phyloP scores from a whole-genome alignment of 129 eudicot genomes.

The Helichrysum umbraculigerum region DNA sequence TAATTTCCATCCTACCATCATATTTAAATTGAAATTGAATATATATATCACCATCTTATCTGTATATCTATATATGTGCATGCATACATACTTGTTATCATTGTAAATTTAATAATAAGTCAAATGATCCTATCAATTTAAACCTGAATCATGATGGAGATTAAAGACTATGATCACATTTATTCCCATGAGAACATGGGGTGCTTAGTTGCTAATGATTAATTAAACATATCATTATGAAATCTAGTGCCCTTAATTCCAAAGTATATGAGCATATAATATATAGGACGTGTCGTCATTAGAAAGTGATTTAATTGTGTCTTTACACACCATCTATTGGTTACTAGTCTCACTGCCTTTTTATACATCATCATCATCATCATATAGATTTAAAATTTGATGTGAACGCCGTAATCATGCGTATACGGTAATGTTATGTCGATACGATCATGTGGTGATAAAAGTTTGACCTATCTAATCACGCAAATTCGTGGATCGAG shows the following conservation, averaged over 20 bases:
- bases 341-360: neutral
- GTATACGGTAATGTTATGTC: too few species aligned
- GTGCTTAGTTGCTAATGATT: constrained; percentile 29
- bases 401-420: too few species aligned
- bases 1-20: too few species aligned
- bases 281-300: constrained; percentile 14
- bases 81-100: neutral
- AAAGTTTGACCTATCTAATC: too few species aligned
- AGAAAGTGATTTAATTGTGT: constrained; percentile 15
- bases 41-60: too few species aligned
- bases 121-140: constrained; percentile 13
- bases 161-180: constrained; percentile 11
- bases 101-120: neutral
- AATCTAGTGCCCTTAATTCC: constrained; percentile 24
- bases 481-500: too few species aligned
- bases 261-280: neutral
- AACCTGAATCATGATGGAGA: constrained; percentile 17
- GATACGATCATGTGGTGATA: too few species aligned
- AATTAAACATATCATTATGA: constrained; percentile 26
- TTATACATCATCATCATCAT: too few species aligned
- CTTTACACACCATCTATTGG: constrained; percentile 19
- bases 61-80: neutral
- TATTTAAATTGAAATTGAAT: too few species aligned
- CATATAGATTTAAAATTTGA: too few species aligned
- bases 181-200: constrained; percentile 33